phyloP scores from a whole-genome alignment of 495 filamentous ascomycete species.

The Hyaloscypha variabilis region DNA sequence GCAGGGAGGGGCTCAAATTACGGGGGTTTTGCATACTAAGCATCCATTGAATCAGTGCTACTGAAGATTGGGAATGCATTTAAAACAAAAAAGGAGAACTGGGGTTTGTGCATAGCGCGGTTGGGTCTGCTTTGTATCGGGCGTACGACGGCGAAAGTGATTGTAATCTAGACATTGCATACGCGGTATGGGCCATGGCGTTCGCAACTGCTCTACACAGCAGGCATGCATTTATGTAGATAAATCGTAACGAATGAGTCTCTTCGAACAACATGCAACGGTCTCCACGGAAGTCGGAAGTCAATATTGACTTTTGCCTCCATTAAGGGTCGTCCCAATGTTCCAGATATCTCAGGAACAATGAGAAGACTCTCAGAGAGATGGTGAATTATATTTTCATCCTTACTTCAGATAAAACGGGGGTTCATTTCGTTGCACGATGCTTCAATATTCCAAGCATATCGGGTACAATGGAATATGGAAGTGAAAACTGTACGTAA shows the following conservation, averaged over 20 bases:
- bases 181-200: not conserved
- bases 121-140: slow-evolving; percentile 12
- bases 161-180: slow-evolving; percentile 4
- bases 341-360: too few species aligned
- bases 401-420: too few species aligned
- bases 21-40: slow-evolving; percentile 32
- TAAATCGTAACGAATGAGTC: not conserved
- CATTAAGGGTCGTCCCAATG: too few species aligned
- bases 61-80: not conserved
- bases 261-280: not conserved
- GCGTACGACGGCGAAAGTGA: slow-evolving; percentile 11
- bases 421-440: too few species aligned
- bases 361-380: too few species aligned
- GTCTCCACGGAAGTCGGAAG: too few species aligned
- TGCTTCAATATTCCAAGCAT: too few species aligned
- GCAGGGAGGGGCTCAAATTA: slow-evolving; percentile 32
- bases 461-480: too few species aligned
- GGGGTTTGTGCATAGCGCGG: slow-evolving; percentile 25
- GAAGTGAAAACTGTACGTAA: too few species aligned
- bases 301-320: too few species aligned
- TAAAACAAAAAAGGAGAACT: not conserved
- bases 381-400: too few species aligned
- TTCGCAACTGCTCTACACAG: slow-evolving; percentile 6
- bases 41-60: not conserved
- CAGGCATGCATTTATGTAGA: slow-evolving; percentile 22